These are phyloP conservation scores for Nannochloropsis gaditana DNA, from an alignment of 108 stramenopile genomes.

Conservation along the genomic window DNA sequence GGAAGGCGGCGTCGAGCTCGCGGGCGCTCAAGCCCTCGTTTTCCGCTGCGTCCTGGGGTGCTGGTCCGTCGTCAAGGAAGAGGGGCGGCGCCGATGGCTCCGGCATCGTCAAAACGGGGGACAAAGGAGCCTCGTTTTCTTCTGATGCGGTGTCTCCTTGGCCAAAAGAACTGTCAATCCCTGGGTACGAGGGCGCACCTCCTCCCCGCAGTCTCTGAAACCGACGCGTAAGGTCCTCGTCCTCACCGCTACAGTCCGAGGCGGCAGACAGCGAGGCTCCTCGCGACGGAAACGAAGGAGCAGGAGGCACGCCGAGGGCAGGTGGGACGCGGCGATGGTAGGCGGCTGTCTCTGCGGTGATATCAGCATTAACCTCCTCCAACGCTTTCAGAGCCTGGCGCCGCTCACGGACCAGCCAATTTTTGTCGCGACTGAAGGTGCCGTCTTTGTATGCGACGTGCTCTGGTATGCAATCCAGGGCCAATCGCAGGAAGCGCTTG, in stretches of 20 bases:
- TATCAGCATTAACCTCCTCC: not conserved
- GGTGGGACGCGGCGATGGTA: not conserved
- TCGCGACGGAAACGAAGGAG: not conserved
- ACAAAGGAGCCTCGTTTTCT: not conserved
- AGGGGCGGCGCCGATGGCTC: not conserved
- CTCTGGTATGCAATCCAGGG: constrained; percentile 35
- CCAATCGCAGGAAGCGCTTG: constrained; percentile 41
- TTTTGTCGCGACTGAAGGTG: not conserved
- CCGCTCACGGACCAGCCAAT: constrained; percentile 18
- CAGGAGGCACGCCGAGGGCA: constrained; percentile 3
- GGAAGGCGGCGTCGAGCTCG: not conserved
- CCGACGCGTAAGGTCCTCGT: not conserved
- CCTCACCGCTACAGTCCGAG: not conserved
- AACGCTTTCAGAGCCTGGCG: not conserved
- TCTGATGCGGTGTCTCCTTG: not conserved
- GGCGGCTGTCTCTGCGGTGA: not conserved
- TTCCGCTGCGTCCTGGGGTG: not conserved
- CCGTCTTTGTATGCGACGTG: constrained; percentile 27
- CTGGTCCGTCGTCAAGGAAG: not conserved
- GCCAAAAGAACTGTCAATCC: not conserved
- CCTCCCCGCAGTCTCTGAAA: not conserved
- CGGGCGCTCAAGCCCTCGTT: not conserved
- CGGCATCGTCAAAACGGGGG: not conserved
- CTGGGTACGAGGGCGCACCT: not conserved
- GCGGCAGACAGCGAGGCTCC: not conserved